These are phyloP conservation scores for Fraxinus ornus DNA, from an alignment of 305 asterid genomes.

Conservation along the genomic window DNA sequence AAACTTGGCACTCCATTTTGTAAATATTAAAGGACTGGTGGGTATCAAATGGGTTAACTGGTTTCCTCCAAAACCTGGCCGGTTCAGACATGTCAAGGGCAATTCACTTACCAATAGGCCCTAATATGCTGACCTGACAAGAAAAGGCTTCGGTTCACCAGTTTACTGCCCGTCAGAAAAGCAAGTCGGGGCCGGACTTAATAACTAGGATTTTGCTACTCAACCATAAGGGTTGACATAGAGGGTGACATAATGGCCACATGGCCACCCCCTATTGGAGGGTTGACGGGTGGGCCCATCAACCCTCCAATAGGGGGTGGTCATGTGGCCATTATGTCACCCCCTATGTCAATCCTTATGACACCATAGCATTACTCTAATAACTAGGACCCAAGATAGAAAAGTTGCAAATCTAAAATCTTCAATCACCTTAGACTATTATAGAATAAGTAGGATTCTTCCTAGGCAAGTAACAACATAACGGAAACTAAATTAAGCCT, in stretches of 20 bases:
- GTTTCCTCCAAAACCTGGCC: background rate
- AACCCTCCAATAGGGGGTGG: too few relatives aligned
- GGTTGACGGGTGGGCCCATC: too few relatives aligned
- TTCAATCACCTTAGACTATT: background rate
- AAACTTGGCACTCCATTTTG: background rate
- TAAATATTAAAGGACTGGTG: too few relatives aligned
- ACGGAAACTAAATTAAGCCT: background rate
- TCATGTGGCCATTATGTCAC: too few relatives aligned
- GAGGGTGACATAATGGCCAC: too few relatives aligned
- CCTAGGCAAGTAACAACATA: background rate
- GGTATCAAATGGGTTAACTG: background rate
- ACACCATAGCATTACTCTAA: too few relatives aligned
- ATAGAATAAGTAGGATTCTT: background rate
- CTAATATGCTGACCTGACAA: background rate
- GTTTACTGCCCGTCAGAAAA: background rate
- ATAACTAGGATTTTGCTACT: background rate
- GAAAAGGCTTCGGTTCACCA: background rate
- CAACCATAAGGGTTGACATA: too few relatives aligned
- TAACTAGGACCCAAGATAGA: background rate
- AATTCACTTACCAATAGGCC: background rate
- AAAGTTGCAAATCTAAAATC: background rate
- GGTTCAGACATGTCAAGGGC: background rate
- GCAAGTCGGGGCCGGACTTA: background rate
- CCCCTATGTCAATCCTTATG: too few relatives aligned
- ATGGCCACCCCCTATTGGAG: too few relatives aligned